These are phyloP conservation scores for Hirschioporus abietinus DNA, from an alignment of 768 basidiomycete genomes.

Conservation along the genomic window DNA sequence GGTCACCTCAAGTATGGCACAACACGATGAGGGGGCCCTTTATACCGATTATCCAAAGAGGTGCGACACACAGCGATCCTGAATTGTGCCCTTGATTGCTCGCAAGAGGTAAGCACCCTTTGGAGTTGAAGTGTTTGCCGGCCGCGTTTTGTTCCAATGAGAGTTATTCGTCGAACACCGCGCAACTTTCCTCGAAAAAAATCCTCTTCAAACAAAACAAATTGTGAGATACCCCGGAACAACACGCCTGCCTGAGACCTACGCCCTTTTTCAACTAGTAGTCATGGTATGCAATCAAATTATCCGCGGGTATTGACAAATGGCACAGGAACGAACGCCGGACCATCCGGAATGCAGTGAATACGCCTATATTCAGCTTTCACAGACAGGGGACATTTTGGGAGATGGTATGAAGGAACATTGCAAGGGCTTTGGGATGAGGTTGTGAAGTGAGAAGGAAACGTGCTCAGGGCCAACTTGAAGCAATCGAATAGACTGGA, in stretches of 20 bases:
- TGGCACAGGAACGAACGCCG: not conserved
- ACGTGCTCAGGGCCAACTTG: not conserved
- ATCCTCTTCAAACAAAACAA: not conserved
- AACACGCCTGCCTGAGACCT: not conserved
- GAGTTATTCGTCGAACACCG: not conserved
- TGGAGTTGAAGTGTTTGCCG: not conserved
- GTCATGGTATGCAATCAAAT: not conserved
- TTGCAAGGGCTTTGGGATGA: not conserved
- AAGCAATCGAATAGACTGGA: not conserved
- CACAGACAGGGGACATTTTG: not conserved
- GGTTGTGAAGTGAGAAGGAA: constrained; percentile 1
- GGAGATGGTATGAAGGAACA: not conserved
- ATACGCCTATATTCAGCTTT: too few relatives aligned
- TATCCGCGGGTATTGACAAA: not conserved
- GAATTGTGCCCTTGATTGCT: not conserved
- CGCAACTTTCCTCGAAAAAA: not conserved
- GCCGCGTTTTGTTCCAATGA: not conserved
- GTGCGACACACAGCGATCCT: not conserved
- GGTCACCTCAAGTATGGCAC: not conserved
- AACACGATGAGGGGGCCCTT: not conserved
- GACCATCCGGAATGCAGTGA: not conserved
- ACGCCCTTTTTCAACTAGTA: not conserved
- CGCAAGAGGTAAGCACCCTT: not conserved
- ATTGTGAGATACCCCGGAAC: not conserved
- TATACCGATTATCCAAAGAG: not conserved